These are phyloP conservation scores for Cunninghamia lanceolata DNA, from an alignment of 75 land plant genomes.

Conservation along the genomic window DNA sequence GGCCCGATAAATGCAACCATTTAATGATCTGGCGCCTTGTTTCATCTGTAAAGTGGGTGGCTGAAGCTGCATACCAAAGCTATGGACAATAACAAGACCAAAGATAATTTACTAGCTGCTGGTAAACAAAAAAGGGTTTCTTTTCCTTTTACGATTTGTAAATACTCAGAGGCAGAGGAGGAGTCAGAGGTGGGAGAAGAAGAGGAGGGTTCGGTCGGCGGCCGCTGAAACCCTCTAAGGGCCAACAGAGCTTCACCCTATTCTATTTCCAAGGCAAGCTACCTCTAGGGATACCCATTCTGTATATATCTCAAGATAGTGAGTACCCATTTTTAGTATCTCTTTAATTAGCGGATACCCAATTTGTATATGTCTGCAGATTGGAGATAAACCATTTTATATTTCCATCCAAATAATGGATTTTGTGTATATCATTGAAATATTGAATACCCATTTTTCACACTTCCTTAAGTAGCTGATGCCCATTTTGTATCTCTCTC, in stretches of 20 bases:
- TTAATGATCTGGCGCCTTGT: neutral
- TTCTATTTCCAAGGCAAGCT: slow-evolving; percentile 11
- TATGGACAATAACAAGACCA: slow-evolving; percentile 75
- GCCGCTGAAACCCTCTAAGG: neutral
- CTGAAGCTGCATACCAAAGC: neutral
- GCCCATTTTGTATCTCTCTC: neutral
- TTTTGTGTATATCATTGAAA: too few species aligned
- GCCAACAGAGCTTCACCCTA: neutral
- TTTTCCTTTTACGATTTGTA: neutral
- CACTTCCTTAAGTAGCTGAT: neutral
- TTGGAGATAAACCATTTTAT: neutral
- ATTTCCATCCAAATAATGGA: too few species aligned
- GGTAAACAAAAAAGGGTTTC: slow-evolving; percentile 47
- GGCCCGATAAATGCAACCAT: neutral
- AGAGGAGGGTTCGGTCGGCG: neutral
- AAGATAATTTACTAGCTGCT: slow-evolving; percentile 74
- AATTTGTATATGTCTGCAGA: neutral
- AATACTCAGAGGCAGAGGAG: neutral
- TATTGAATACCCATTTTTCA: too few species aligned
- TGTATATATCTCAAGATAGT: too few species aligned
- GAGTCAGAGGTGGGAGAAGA: neutral
- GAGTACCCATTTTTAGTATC: neutral
- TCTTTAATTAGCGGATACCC: neutral
- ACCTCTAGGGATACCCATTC: neutral
- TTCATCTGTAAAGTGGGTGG: neutral